A percentile compares a stretch with the other conserved stretches of the same genome.
These are phyloP conservation scores for Yamadazyma sp. DNA, from an alignment of 1,139 yeast species.

Conservation along the genomic window DNA sequence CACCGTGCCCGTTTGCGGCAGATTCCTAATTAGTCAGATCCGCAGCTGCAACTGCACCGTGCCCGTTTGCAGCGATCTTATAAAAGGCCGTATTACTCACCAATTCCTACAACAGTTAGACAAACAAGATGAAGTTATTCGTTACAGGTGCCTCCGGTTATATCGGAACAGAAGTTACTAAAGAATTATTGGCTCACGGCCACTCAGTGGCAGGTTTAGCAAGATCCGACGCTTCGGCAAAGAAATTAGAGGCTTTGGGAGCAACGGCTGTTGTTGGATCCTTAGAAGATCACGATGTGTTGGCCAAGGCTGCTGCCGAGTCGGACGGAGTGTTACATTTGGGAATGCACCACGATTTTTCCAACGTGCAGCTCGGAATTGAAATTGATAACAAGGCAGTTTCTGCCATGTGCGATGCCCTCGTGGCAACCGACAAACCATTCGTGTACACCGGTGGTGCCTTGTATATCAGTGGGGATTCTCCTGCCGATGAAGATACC, in stretches of 20 bases:
- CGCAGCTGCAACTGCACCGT: too few relatives aligned
- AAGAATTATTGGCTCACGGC: slow-evolving; percentile 23
- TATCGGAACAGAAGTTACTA: slow-evolving; percentile 32
- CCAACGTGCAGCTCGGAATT: slow-evolving; percentile 9
- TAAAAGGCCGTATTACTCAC: too few relatives aligned
- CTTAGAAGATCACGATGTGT: slow-evolving; percentile 20
- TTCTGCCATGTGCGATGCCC: slow-evolving; percentile 20
- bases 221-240: slow-evolving; percentile 33
- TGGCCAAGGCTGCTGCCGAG: slow-evolving; percentile 21
- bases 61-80: too few relatives aligned
- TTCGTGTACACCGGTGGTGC: slow-evolving; percentile 19
- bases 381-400: slow-evolving; percentile 20
- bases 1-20: too few relatives aligned
- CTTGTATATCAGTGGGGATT: slow-evolving; percentile 1
- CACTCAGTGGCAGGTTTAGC: slow-evolving; percentile 38
- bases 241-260: slow-evolving; percentile 22
- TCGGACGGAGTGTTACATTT: slow-evolving; percentile 33
- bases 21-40: too few relatives aligned
- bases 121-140: slow-evolving; percentile 21
- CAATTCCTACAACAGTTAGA: not conserved
- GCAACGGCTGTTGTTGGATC: slow-evolving; percentile 21
- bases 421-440: slow-evolving; percentile 21
- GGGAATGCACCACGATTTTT: slow-evolving; percentile 28
- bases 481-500: not conserved
- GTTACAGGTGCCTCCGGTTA: slow-evolving; percentile 44